phyloP scores from a whole-genome alignment of 768 basidiomycete genomes.

The Phylloporus sp. region DNA sequence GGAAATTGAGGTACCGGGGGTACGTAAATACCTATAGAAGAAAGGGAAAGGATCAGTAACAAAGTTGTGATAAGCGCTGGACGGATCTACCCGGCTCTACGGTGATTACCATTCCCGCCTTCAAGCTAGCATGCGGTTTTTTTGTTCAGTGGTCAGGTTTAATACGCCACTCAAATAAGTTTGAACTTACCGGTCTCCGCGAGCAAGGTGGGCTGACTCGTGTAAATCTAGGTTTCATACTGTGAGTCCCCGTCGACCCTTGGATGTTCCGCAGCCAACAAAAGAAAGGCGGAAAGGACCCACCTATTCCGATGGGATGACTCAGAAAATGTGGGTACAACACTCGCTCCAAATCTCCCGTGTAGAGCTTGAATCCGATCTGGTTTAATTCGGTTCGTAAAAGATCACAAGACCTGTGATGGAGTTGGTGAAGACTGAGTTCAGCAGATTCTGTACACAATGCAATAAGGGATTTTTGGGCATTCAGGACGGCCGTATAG shows the following conservation, averaged over 20 bases:
- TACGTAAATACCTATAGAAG: slow-evolving; percentile 70
- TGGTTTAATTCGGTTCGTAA: slow-evolving; percentile 71
- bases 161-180: background rate
- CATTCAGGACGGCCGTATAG: slow-evolving; percentile 71
- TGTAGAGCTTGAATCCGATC: slow-evolving; percentile 38
- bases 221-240: slow-evolving; percentile 64
- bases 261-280: background rate
- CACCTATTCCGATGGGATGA: slow-evolving; percentile 89
- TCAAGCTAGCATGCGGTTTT: slow-evolving; percentile 42
- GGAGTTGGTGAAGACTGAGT: slow-evolving; percentile 69
- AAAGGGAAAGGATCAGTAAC: slow-evolving; percentile 3
- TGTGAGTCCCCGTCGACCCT: slow-evolving; percentile 9
- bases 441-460: slow-evolving; percentile 55
- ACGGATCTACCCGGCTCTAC: slow-evolving; percentile 69
- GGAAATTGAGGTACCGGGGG: slow-evolving; percentile 78
- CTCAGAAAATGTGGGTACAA: slow-evolving; percentile 92
- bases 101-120: slow-evolving; percentile 86
- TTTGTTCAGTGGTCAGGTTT: slow-evolving; percentile 5
- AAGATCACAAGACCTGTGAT: slow-evolving; percentile 62
- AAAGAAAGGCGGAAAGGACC: slow-evolving; percentile 19
- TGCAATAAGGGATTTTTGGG: slow-evolving; percentile 60
- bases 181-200: slow-evolving; percentile 45
- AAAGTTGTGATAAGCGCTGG: background rate
- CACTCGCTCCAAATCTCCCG: slow-evolving; percentile 58
- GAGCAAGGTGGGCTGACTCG: slow-evolving; percentile 65